These are phyloP conservation scores for Styphnolobium japonicum DNA, from an alignment of 306 rosid species.

Conservation along the genomic window DNA sequence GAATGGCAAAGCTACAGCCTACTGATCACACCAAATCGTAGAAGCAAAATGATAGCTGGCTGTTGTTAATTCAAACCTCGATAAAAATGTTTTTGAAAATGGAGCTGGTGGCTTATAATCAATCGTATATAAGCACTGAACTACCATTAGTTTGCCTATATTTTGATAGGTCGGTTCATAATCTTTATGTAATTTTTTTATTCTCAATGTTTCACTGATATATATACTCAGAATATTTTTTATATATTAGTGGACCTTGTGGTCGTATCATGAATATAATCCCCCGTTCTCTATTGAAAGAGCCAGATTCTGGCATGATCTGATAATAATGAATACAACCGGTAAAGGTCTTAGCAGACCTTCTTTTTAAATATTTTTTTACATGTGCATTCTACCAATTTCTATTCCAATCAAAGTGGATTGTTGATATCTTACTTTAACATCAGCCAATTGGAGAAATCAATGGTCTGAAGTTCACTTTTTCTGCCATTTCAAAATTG, in stretches of 20 bases:
- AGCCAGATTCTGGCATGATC: not conserved
- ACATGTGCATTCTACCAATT: no score
- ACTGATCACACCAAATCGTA: constrained; percentile 20
- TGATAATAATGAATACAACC: no score
- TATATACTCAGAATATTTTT: not conserved
- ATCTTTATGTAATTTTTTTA: not conserved
- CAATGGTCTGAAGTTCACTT: no score
- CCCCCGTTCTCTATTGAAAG: not conserved
- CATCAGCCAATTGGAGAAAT: no score
- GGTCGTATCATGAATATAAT: not conserved
- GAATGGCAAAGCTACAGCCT: constrained; percentile 41
- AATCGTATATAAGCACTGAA: constrained; percentile 22
- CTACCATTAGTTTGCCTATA: constrained; percentile 24
- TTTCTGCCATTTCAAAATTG: no score
- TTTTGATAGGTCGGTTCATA: constrained; percentile 10
- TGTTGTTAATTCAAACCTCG: constrained; percentile 8
- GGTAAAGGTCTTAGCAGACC: no score
- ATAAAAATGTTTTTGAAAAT: constrained; percentile 16
- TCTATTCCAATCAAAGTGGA: no score
- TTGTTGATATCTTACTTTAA: no score
- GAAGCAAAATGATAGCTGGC: constrained; percentile 6
- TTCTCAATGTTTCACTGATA: not conserved
- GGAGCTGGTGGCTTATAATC: constrained; percentile 12
- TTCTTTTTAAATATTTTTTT: no score
- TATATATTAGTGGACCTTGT: not conserved